Base-by-base conservation (phyloP, 163 green algal genomes). In the Coccomyxa subellipsoidea region DNA sequence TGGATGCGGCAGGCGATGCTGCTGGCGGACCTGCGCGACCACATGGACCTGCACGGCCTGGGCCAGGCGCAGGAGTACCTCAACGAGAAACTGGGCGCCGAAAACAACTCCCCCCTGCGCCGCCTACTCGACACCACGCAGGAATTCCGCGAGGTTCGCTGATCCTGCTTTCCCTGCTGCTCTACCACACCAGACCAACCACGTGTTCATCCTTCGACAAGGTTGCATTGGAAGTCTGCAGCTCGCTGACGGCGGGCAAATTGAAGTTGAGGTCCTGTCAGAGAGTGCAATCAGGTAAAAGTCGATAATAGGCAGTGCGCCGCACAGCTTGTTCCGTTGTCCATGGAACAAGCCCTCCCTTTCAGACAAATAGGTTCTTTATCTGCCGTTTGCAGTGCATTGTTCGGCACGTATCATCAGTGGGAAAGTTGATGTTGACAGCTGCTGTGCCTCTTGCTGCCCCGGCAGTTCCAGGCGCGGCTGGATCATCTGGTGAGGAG, bases 11-110 rank as follows among this genome's bases (percentile, higher is more conserved):
- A 93, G 85, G 86, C 80, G 0, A 82, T 84, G 70, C 34, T 84
- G 54, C 82, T 93, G 40, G 85, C 85, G 18, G 70, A 81, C 31
- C 47, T 85, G 12, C 38, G 84, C 9, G 88, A 93, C 7, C 71
- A 85, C 66, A 76, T 93, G 73, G 89, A 93, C n/a, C 59, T 83
- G 72, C 89, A 91, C 36, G 85, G 89, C 38, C 69, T 87, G 18
- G 40, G 69, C 32, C 54, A 37, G 36, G 78, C 87, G 54, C 39
- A 77, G 47, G 15, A 82, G 70, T 69, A 79, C 77, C 54, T 89
- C 71, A 40, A 77, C 35, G 40, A 81, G 66, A 77, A 83, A 59
- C 7, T 35, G 12, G 84, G 87, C 70, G 31, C 75, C 29, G 31
- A 31, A 23, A 80, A 83, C 38, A 69, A 73, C 38, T 32, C 66